Base-by-base conservation (phyloP, 176 grass and related monocot genomes). In the Pontederia paniculata region DNA sequence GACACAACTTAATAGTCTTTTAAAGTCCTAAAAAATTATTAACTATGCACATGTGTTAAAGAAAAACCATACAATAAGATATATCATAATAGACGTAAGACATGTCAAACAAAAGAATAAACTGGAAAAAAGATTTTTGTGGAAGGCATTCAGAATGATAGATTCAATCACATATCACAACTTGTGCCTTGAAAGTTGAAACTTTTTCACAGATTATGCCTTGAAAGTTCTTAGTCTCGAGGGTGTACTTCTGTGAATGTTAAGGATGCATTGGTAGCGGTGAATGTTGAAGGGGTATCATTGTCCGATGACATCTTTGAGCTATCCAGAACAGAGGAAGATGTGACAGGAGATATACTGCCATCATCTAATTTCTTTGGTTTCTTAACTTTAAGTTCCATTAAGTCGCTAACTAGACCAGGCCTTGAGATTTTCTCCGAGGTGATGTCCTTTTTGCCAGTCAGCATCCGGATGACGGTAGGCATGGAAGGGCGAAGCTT, bases 401-500 rank as follows among this genome's bases (percentile, higher is more conserved):
- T 63, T 55, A 95, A 73, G 65, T 89, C 82, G 19, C 75, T 75
- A 70, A 95, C 76, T 44, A 89, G 67, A 12, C 77, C 90, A 1
- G 90, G 90, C 73, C 73, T 86, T 37, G 41, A 73, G 65, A 95
- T 95, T 54, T 63, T 66, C 56, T 68, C 73, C 0, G 55, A 70
- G 64, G 65, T 48, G 18, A 83, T 48, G 23, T 83, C 76, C 18
- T 15, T 60, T 58, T 86, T 79, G 2, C 90, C 82, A 9, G 12
- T 78, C 73, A 89, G 53, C 90, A 89, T 86, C 16, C 51, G 25
- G 1, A 86, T 23, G 45, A 80, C 85, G 0, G 49, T n/a, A 2
- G 76, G 58, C 82, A 95, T 86, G 44, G 63, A 50, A 12, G 90
- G 90, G 16, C 90, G 78, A 3, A 67, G 66, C 41, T 80, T 95